Conservation (phyloP, 2,329 filamentous ascomycete genomes). For the Aureobasidium lini region DNA sequence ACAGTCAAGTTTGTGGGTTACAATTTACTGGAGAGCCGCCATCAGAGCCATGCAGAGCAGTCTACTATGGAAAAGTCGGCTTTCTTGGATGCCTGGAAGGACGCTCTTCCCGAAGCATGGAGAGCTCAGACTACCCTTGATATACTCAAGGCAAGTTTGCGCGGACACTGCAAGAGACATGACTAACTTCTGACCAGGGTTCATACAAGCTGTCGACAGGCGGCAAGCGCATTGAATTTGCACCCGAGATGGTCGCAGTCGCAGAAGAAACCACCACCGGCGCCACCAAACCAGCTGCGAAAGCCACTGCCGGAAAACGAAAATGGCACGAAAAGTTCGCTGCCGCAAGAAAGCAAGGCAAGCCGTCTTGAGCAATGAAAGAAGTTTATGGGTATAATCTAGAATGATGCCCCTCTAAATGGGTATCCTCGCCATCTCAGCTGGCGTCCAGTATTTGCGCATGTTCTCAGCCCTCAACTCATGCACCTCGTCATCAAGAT, state of each 20-base stretch:
- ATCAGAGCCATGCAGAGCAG: neutral
- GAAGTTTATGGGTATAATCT: neutral
- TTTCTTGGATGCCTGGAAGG: constrained; percentile 33
- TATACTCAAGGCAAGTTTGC: constrained; percentile 18
- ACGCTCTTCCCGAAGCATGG: constrained; percentile 28
- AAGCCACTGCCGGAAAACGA: constrained; percentile 23
- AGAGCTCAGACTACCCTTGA: constrained; percentile 21
- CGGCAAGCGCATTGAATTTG: constrained; percentile 6
- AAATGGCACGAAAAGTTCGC: constrained; percentile 35
- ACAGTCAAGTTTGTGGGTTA: constrained; percentile 18
- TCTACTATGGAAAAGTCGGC: constrained; percentile 19
- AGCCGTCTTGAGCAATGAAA: neutral
- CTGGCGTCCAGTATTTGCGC: constrained; percentile 69
- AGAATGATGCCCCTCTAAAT: constrained; percentile 42
- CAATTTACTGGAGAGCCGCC: constrained; percentile 19
- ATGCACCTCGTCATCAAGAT: constrained; percentile 77
- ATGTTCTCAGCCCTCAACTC: constrained; percentile 79
- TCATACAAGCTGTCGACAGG: constrained; percentile 1
- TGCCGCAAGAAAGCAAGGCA: constrained; percentile 17
- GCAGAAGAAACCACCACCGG: neutral
- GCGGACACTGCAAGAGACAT: neutral
- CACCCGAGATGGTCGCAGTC: neutral
- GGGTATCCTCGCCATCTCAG: constrained; percentile 64
- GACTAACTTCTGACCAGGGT: neutral
- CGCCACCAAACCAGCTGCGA: neutral